Conservation (phyloP, 495 filamentous ascomycete genomes). For the Podospora pseudopauciseta region DNA sequence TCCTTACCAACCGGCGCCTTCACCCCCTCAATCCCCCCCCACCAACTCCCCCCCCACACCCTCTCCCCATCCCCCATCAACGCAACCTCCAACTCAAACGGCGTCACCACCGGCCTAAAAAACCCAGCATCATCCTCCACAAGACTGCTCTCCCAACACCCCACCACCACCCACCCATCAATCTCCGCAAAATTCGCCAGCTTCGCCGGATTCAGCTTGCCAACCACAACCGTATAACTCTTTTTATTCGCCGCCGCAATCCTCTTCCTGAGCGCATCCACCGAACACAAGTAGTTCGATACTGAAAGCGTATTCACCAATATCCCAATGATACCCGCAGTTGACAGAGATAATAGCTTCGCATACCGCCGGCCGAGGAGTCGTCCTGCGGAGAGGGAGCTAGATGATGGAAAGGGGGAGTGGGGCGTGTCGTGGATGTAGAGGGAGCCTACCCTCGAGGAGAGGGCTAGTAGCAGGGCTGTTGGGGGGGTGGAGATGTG, state of each 20-base stretch:
- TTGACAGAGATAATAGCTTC: constrained; percentile 74
- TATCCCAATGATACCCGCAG: constrained; percentile 81
- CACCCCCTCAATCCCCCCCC: constrained; percentile 65
- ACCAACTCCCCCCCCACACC: constrained; percentile 74
- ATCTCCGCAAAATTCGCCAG: constrained; percentile 94
- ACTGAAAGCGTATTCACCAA: constrained; percentile 93
- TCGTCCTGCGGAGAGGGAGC: constrained; percentile 38
- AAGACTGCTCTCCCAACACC: constrained; percentile 94
- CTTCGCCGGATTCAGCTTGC: constrained; percentile 93
- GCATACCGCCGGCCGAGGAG: constrained; percentile 83
- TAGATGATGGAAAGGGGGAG: constrained; percentile 42
- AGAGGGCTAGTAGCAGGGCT: constrained; percentile 79
- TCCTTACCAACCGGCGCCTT: constrained; percentile 2
- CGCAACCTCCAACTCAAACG: constrained; percentile 80
- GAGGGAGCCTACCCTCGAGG: constrained; percentile 72
- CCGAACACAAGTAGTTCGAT: constrained; percentile 78
- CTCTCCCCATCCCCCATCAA: constrained; percentile 65
- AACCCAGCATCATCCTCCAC: constrained; percentile 76
- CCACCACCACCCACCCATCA: constrained; percentile 94
- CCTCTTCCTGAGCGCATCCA: constrained; percentile 63
- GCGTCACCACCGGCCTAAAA: constrained; percentile 83
- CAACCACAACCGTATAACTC: constrained; percentile 91
- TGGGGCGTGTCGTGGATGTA: constrained; percentile 67
- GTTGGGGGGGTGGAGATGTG: constrained; percentile 85
- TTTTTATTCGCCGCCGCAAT: constrained; percentile 84